Conservation (phyloP, 1,284 basidiomycete species). For the Meira miltonrushii region DNA sequence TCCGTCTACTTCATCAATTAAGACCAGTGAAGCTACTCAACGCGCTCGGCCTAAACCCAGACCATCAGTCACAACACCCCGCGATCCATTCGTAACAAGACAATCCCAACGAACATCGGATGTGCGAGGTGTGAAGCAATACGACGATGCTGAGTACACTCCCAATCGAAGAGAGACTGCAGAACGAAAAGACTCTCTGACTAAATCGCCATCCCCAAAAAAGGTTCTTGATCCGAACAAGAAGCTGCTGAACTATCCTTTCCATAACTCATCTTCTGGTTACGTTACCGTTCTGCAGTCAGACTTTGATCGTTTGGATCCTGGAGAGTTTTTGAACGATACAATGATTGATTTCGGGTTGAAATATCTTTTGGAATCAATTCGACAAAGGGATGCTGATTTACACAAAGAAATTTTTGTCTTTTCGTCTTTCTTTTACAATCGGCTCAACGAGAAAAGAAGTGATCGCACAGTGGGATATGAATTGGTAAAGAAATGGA, state of each 20-base stretch:
- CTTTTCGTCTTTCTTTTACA: constrained; percentile 97
- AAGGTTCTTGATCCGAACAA: not conserved
- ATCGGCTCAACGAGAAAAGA: constrained; percentile 68
- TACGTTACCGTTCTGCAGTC: constrained; percentile 28
- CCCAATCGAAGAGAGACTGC: not conserved
- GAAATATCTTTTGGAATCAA: constrained; percentile 61
- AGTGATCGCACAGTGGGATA: constrained; percentile 60
- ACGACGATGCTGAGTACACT: not conserved
- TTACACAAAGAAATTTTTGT: constrained; percentile 74
- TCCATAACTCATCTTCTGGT: constrained; percentile 7
- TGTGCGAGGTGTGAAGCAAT: no score
- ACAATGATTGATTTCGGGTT: constrained; percentile 91
- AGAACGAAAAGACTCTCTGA: not conserved
- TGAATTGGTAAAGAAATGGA: constrained; percentile 87
- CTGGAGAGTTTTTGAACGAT: constrained; percentile 67
- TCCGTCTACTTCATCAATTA: no score
- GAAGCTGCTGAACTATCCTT: not conserved
- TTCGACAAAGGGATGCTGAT: constrained; percentile 56
- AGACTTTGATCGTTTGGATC: constrained; percentile 34
- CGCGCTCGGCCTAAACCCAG: no score
- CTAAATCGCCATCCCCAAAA: not conserved
- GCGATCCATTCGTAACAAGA: no score
- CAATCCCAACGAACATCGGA: no score
- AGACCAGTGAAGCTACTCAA: no score
- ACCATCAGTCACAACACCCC: no score